Evolutionary conservation across 345 rosid genomes (phyloP), one percentile per base, ranked within the genome.

Genomic region (Salix dunnii): DNA sequence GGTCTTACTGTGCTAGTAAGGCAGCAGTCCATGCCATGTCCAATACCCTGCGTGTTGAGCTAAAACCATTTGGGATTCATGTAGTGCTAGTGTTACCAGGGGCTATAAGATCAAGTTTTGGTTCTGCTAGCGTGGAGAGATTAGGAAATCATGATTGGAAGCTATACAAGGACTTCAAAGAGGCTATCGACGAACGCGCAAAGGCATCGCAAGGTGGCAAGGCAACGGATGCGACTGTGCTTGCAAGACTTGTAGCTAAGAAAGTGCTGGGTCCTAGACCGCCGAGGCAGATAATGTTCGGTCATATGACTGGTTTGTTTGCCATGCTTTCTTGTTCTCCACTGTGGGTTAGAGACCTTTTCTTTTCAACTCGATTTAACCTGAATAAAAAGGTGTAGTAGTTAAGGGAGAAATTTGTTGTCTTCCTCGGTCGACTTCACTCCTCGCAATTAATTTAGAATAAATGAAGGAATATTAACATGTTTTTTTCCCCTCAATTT

Each of bases 11-110:
- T 48, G 81, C 89, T 27, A 88, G 89, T 81, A 86, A 91, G 77
- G 92, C 95, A 4, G 85, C 88, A 0, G 88, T 83, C n/a, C 91
- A 87, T 43, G 89, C 91, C 67, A 79, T 89, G 76, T 83, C 95
- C 3, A 30, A 87, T 33, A 58, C 86, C 0, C 70, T 91, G 46
- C 82, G 92, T 2, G 81, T 91, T 16, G 94, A 90, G 65, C 67
- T 90, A 75, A 84, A 62, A 60, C 91, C 92, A 0, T 89, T 89
- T 27, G 92, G 91, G 3, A 83, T 89, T 38, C 76, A 86, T 40
- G 88, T 85, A 6, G 89, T 87, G 73, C 63, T 82, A 17, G 90
- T 85, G 67, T 46, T 87, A 62, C 92, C 91, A 0, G 91, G 90
- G 42, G 80, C 94, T 0, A 74, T 87, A n/a, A 83, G 85, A 70